These are phyloP conservation scores for Dissoconium aciculare DNA, from an alignment of 2,329 filamentous ascomycete species.

Conservation along the genomic window DNA sequence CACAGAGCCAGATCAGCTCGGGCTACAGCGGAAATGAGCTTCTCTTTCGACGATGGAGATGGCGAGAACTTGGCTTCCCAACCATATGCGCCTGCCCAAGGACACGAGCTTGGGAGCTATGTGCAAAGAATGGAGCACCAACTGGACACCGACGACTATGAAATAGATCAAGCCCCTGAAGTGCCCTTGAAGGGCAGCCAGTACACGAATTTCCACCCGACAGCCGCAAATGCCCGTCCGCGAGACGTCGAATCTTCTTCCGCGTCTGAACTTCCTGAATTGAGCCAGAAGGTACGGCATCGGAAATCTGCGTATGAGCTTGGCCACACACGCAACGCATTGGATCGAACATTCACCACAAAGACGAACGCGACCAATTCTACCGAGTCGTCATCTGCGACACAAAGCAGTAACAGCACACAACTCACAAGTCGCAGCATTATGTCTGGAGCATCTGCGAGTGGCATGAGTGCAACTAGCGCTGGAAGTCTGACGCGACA, in stretches of 20 bases:
- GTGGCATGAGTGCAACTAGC: slow-evolving; percentile 85
- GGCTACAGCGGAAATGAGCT: slow-evolving; percentile 65
- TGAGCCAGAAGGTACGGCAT: no score
- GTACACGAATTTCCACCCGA: no score
- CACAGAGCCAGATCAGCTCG: slow-evolving; percentile 49
- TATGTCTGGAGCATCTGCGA: slow-evolving; percentile 86
- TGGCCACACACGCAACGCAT: slow-evolving; percentile 44
- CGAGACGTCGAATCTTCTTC: no score
- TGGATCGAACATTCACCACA: slow-evolving; percentile 71
- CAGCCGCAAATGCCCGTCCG: no score
- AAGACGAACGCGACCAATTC: slow-evolving; percentile 74
- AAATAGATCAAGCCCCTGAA: slow-evolving; percentile 25
- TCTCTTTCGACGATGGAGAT: slow-evolving; percentile 33
- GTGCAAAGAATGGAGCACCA: slow-evolving; percentile 84
- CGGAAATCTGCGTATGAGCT: slow-evolving; percentile 71
- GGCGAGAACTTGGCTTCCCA: slow-evolving; percentile 40
- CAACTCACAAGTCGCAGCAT: slow-evolving; percentile 69
- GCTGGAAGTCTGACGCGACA: slow-evolving; percentile 82
- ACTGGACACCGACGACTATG: slow-evolving; percentile 50
- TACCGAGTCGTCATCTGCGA: slow-evolving; percentile 36
- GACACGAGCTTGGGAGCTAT: slow-evolving; percentile 67
- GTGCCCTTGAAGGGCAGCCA: slow-evolving; percentile 20
- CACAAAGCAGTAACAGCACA: slow-evolving; percentile 57
- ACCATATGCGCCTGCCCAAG: slow-evolving; percentile 30
- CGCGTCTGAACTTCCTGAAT: no score